Evolutionary conservation across 805 yeast genomes (phyloP).

Genomic region (Komagataella pseudopastoris): DNA sequence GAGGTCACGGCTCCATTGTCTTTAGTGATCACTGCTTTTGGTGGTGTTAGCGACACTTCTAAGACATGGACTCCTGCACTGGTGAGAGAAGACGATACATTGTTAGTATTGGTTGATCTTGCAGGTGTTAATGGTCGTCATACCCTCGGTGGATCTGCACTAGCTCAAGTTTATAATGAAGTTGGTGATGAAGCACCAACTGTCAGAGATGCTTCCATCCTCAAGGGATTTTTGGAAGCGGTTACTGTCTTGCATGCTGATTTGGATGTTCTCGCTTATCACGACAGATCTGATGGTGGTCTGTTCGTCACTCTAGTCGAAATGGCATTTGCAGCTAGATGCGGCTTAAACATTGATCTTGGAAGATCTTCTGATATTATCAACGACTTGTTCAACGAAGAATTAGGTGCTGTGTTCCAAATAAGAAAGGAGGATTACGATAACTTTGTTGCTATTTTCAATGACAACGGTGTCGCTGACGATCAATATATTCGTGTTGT

Average conservation of each 20-base stretch:
- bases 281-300: constrained; percentile 97
- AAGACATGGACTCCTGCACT: constrained; percentile 93
- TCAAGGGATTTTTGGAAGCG: constrained; percentile 61
- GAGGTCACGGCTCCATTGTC: constrained; percentile 96
- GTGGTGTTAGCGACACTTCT: constrained; percentile 72
- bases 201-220: constrained; percentile 51
- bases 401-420: constrained; percentile 94
- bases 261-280: constrained; percentile 70
- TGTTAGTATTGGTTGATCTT: constrained; percentile 70
- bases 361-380: constrained; percentile 15
- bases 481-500: constrained; percentile 41
- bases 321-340: constrained; percentile 95
- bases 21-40: constrained; percentile 81
- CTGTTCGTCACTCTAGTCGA: constrained; percentile 71
- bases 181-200: constrained; percentile 77
- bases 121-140: constrained; percentile 31
- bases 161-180: constrained; percentile 86
- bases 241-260: constrained; percentile 58
- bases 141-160: constrained; percentile 85
- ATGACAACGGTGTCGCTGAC: constrained; percentile 42
- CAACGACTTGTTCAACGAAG: constrained; percentile 73
- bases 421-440: constrained; percentile 38
- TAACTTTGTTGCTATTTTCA: constrained; percentile 41
- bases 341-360: constrained; percentile 55
- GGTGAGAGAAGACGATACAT: constrained; percentile 37